Base-by-base conservation (phyloP, 2,329 filamentous ascomycete species). In the Aureobasidium pullulans region DNA sequence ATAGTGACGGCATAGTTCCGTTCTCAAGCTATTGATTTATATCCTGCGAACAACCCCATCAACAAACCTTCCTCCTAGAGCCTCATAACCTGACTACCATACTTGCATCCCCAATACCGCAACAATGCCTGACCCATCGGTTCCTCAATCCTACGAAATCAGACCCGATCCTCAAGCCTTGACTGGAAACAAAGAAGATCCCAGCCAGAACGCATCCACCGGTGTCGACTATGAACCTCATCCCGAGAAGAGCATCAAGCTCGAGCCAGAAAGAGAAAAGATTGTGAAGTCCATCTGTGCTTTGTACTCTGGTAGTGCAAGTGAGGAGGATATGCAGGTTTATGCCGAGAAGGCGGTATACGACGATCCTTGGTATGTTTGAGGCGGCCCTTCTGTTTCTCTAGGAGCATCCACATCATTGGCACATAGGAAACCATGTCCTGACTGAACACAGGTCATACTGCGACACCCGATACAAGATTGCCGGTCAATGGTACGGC, bases 401-500 rank as follows among this genome's bases (percentile, higher is more conserved):
- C 23, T 23, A 23, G 23, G 23, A 23, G 23, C 23, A 23, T 23
- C 23, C 23, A 23, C 23, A 77, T 80, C 62, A 74, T 75, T 2
- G 69, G 73, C 43, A 70, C 77, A 52, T 69, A 75, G 1, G 67
- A 79, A 28, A 7, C 2, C 78, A 79, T 62, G 76, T 73, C 66
- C 63, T 61, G 16, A 54, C 23, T 6, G 8, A 31, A 15, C 4
- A 39, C 6, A 57, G 54, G 54, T 57, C 54, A 61, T 80, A 77
- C 63, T 79, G 76, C 63, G 77, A 81, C 65, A 79, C 75, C 0
- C 66, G 77, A 54, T 79, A 77, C 61, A 80, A 79, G 64, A 79
- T 81, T 60, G 77, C 54, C 6, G 54, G 54, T 15, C 54, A 57
- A 32, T 57, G 56, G 56, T 59, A 50, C 31, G 57, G 61, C 13